These are phyloP conservation scores for Candida incommunis DNA, from an alignment of 805 yeast species.

Conservation along the genomic window DNA sequence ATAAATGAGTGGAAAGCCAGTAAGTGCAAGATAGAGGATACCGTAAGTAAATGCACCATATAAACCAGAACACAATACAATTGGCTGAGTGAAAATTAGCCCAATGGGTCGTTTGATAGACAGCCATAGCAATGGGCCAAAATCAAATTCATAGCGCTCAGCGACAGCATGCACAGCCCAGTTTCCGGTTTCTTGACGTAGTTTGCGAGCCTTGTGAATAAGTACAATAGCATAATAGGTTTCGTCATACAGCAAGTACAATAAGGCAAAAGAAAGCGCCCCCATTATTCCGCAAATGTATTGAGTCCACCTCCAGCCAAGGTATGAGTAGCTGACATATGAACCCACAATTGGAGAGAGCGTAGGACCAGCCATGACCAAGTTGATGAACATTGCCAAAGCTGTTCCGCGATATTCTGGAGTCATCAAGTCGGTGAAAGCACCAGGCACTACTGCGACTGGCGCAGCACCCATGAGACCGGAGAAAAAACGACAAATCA, in stretches of 20 bases:
- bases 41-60: conserved; percentile 75
- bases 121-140: conserved; percentile 46
- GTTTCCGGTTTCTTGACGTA: conserved; percentile 72
- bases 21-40: conserved; percentile 55
- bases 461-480: conserved; percentile 74
- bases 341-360: conserved; percentile 63
- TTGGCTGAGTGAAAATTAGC: conserved; percentile 61
- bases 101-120: conserved; percentile 53
- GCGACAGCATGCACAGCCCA: conserved; percentile 80
- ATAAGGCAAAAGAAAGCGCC: conserved; percentile 19
- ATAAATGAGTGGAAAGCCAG: conserved; percentile 66
- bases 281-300: conserved; percentile 19
- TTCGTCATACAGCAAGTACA: conserved; percentile 26
- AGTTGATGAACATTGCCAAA: conserved; percentile 48
- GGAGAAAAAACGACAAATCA: conserved; percentile 62
- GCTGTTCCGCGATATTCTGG: conserved; percentile 55
- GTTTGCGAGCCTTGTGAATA: conserved; percentile 45
- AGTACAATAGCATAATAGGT: conserved; percentile 34
- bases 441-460: conserved; percentile 67
- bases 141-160: conserved; percentile 45
- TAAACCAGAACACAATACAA: conserved; percentile 48
- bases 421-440: conserved; percentile 63
- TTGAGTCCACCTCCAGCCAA: conserved; percentile 7
- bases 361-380: conserved; percentile 58
- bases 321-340: conserved; percentile 30